Conservation (phyloP, 2,329 filamentous ascomycete species). For the Botrytis byssoidea region DNA sequence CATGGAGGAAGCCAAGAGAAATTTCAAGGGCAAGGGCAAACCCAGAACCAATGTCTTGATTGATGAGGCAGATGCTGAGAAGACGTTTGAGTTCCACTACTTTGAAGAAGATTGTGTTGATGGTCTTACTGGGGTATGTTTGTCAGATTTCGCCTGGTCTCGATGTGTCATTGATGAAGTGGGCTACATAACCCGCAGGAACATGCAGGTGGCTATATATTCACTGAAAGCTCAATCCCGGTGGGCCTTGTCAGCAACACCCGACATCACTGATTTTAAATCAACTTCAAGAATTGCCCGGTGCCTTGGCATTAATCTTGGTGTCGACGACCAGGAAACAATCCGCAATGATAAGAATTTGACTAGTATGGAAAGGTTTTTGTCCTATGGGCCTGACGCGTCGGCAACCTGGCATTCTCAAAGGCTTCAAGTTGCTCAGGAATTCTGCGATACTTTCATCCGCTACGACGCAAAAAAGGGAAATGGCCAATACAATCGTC, state of each 20-base stretch:
- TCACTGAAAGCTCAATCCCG: not conserved
- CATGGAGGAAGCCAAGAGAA: not conserved
- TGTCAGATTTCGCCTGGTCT: not conserved
- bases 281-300: not conserved
- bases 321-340: not conserved
- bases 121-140: not conserved
- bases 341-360: slow-evolving; percentile 4
- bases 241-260: slow-evolving; percentile 16
- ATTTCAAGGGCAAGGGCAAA: not conserved
- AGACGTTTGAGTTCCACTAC: not conserved
- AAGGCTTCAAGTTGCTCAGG: slow-evolving; percentile 1
- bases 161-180: slow-evolving; percentile 3
- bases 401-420: slow-evolving; percentile 2
- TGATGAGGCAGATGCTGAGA: slow-evolving; percentile 1
- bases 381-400: slow-evolving; percentile 6
- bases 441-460: not conserved
- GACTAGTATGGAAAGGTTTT: not conserved
- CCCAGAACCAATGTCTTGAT: not conserved
- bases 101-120: not conserved
- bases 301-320: slow-evolving; percentile 11
- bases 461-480: not conserved
- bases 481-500: not conserved
- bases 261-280: not conserved
- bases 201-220: not conserved
- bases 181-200: not conserved